These are phyloP conservation scores for Wickerhamomyces subpelliculosus DNA, from an alignment of 805 yeast genomes.

Conservation along the genomic window DNA sequence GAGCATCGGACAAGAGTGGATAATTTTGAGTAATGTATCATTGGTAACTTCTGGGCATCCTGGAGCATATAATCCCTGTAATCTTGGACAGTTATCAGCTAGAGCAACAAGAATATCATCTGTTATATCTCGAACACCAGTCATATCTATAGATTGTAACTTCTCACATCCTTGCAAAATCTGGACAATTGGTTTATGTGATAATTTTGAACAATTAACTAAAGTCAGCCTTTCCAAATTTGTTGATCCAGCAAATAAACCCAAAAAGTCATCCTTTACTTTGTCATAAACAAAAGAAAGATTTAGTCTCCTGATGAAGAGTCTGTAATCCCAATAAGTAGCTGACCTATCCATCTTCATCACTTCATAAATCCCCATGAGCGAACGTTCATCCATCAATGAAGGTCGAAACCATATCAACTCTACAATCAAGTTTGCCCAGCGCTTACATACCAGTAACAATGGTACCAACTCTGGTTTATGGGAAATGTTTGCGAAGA, in stretches of 20 bases:
- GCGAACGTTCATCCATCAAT: conserved; percentile 43
- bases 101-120: conserved; percentile 67
- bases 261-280: conserved; percentile 58
- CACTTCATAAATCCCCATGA: conserved; percentile 47
- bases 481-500: conserved; percentile 57
- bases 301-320: conserved; percentile 71
- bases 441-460: conserved; percentile 69
- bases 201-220: conserved; percentile 66
- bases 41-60: conserved; percentile 71
- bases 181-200: conserved; percentile 52
- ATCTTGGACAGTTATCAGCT: conserved; percentile 62
- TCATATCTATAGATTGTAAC: conserved; percentile 80
- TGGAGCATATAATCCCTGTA: conserved; percentile 89
- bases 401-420: conserved; percentile 85
- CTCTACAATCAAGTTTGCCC: conserved; percentile 75
- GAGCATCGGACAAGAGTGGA: conserved; percentile 60
- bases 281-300: conserved; percentile 64
- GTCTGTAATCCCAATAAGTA: conserved; percentile 62
- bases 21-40: conserved; percentile 50
- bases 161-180: conserved; percentile 60
- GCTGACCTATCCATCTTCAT: conserved; percentile 39
- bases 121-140: conserved; percentile 63
- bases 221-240: conserved; percentile 81
- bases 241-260: conserved; percentile 57
- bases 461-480: conserved; percentile 53